Base-by-base conservation (phyloP, 2,329 filamentous ascomycete species). In the Beauveria caledonica region DNA sequence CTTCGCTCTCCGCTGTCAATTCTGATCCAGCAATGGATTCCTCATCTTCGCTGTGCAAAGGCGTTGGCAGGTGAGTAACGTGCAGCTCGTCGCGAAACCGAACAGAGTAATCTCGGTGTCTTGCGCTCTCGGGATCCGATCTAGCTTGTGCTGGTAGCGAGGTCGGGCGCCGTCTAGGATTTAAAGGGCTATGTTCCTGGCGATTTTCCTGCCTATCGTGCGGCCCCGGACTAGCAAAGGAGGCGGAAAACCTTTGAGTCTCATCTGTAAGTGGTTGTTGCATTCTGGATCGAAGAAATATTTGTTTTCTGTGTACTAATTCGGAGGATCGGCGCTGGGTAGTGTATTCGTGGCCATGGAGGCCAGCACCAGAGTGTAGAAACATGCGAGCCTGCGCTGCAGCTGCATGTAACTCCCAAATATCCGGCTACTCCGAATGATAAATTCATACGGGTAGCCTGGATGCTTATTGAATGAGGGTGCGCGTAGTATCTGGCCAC, bases 321-420 rank as follows among this genome's bases (percentile, higher is more conserved):
- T 71, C 64, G 44, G 68, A 67, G 17, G 71, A 65, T 25, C 70
- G 61, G 58, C 71, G 67, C 49, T 72, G 71, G 60, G 71, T 70
- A 33, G 81, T 83, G 66, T 81, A 85, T 68, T 85, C 81, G 68
- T 85, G 82, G 69, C 82, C 82, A 67, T 85, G 82, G 21, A 85
- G 74, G 71, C 81, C 80, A 54, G 82, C 82, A 50, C 81, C 82
- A 19, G 81, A 76, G 66, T 85, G 83, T 39, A 85, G 72, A 67
- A 85, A 83, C 83, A 86, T 85, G 64, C 63, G 72, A 68, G 62
- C 45, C 52, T 33, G 29, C n/a, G 57, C 49, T 29, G 49, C 21
- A 36, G 46, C n/a, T 40, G 29, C 19, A 52, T 40, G 15, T 46
- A 17, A 29, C 36, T 44, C 29, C 29, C 3, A 33, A 11, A 33